Conservation (phyloP, 192 early-diverging fungal species). For the Linnemannia elongata region DNA sequence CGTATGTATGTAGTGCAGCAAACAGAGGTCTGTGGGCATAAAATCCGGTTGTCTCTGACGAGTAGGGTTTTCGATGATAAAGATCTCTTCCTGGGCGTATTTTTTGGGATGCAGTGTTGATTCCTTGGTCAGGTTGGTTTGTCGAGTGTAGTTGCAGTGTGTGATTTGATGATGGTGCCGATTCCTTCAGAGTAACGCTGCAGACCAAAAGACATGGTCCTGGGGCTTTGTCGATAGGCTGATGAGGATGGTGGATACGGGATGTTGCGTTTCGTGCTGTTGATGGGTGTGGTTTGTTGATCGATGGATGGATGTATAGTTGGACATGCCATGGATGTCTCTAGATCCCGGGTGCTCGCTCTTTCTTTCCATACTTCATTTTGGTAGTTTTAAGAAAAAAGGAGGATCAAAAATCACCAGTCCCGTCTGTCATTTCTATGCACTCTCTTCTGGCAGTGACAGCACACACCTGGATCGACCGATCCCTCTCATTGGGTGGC, state of each 20-base stretch:
- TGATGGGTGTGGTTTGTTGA: not conserved
- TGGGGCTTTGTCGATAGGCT: not conserved
- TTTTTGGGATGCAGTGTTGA: not conserved
- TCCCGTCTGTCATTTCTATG: not conserved
- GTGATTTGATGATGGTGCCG: constrained; percentile 9
- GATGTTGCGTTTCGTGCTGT: constrained; percentile 2
- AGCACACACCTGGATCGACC: not conserved
- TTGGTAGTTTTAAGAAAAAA: constrained; percentile 53
- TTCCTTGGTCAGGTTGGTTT: not conserved
- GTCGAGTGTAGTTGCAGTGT: not conserved
- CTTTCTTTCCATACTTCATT: constrained; percentile 45
- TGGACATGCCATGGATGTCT: not conserved
- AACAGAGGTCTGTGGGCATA: not conserved
- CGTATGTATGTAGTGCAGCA: not conserved
- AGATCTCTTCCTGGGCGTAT: not conserved
- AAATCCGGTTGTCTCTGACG: not conserved
- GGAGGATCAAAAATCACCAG: constrained; percentile 33
- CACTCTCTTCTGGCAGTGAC: not conserved
- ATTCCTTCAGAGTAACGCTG: not conserved
- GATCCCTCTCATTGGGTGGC: constrained; percentile 2
- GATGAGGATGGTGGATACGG: not conserved
- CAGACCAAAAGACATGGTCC: not conserved
- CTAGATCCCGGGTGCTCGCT: not conserved
- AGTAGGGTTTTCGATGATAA: not conserved
- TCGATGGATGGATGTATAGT: constrained; percentile 47